Percentiles rank a stretch among this genome's conserved stretches.
Conservation (phyloP, 2,329 filamentous ascomycete genomes). For the Cercospora sp. region DNA sequence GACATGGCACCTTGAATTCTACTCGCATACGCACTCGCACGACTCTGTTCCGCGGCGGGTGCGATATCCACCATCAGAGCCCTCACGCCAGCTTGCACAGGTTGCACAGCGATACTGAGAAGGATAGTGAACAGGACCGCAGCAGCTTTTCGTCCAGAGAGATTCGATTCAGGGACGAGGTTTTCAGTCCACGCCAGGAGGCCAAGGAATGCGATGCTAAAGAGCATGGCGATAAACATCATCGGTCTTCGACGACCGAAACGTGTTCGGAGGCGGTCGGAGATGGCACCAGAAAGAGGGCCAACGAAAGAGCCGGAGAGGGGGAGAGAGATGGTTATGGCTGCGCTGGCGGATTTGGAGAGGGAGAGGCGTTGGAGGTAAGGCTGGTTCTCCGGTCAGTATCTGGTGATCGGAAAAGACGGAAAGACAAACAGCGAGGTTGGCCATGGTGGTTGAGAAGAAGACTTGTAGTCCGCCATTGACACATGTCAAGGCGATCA, state of each 20-base stretch:
- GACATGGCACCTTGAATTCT: constrained; percentile 23
- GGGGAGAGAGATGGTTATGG: constrained; percentile 26
- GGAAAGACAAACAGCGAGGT: constrained; percentile 20
- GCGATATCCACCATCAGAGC: constrained; percentile 25
- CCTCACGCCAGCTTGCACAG: constrained; percentile 25
- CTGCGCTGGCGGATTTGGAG: constrained; percentile 26
- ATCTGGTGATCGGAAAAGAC: not conserved
- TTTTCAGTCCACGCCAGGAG: constrained; percentile 24
- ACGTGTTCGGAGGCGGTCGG: constrained; percentile 20
- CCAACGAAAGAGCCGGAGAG: constrained; percentile 27
- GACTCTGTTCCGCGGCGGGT: constrained; percentile 19
- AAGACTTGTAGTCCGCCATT: constrained; percentile 31
- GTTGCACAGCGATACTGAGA: constrained; percentile 21
- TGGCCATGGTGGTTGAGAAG: constrained; percentile 29
- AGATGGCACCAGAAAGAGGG: constrained; percentile 13
- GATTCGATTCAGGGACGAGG: constrained; percentile 4
- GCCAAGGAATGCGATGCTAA: constrained; percentile 13
- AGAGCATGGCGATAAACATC: constrained; percentile 21
- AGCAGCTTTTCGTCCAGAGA: not conserved
- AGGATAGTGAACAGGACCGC: constrained; percentile 21
- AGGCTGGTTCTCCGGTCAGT: constrained; percentile 10
- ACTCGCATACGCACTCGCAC: constrained; percentile 20
- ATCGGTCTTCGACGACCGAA: constrained; percentile 25
- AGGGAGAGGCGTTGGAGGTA: constrained; percentile 27
- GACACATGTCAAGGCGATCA: constrained; percentile 25